A percentile compares a stretch with the other conserved stretches of the same genome.
Conservation (phyloP, 2,329 filamentous ascomycete genomes). For the Aspergillus uvarum region DNA sequence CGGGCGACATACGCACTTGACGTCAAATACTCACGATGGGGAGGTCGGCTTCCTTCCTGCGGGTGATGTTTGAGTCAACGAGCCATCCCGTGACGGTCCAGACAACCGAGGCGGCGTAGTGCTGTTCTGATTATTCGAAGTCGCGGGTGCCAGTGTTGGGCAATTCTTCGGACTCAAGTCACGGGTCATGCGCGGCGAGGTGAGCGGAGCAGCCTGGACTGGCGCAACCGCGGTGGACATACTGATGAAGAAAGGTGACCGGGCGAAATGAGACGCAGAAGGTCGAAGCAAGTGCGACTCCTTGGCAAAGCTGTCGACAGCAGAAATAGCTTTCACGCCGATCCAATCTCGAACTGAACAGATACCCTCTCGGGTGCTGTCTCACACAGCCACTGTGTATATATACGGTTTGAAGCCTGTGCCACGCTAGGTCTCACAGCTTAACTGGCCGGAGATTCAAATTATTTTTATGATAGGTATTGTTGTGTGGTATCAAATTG, state of each 20-base stretch:
- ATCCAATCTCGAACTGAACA: conserved; percentile 8
- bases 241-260: conserved; percentile 11
- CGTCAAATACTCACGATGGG: conserved; percentile 49
- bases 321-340: conserved; percentile 2
- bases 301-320: conserved; percentile 1
- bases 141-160: conserved; percentile 42
- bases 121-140: conserved; percentile 32
- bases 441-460: conserved; percentile 13
- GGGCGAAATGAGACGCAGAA: background rate
- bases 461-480: conserved; percentile 12
- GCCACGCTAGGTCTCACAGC: conserved; percentile 12
- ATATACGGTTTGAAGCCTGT: conserved; percentile 13
- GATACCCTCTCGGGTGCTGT: conserved; percentile 1
- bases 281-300: background rate
- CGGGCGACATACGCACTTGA: background rate
- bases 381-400: conserved; percentile 16
- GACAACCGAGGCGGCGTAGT: conserved; percentile 36
- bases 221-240: conserved; percentile 53
- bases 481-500: background rate
- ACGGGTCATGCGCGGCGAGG: conserved; percentile 44
- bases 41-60: conserved; percentile 40
- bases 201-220: conserved; percentile 44
- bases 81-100: conserved; percentile 35
- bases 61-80: conserved; percentile 32
- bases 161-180: conserved; percentile 48